These are phyloP conservation scores for Amaranthus palmeri DNA, from an alignment of 148 eudicot species.

Conservation along the genomic window DNA sequence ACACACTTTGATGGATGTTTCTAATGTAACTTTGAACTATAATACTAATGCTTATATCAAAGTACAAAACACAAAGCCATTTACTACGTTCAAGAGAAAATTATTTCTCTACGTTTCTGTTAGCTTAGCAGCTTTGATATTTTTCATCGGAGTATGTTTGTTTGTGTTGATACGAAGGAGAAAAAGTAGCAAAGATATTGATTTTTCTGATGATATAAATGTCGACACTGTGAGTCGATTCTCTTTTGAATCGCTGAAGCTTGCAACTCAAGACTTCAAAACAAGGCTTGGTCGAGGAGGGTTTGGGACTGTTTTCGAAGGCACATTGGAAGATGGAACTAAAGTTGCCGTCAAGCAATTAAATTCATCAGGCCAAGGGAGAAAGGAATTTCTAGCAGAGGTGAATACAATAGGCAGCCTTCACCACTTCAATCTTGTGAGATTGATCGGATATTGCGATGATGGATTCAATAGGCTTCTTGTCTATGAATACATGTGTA, in stretches of 20 bases:
- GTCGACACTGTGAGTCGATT: slow-evolving; percentile 6
- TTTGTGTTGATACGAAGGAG: neutral
- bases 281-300: slow-evolving; percentile 27
- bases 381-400: slow-evolving; percentile 34
- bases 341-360: slow-evolving; percentile 26
- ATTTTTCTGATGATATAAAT: neutral
- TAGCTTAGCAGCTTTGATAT: neutral
- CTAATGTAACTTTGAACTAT: neutral
- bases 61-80: neutral
- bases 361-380: slow-evolving; percentile 17
- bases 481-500: slow-evolving; percentile 38
- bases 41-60: neutral
- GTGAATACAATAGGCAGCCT: slow-evolving; percentile 36
- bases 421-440: slow-evolving; percentile 35
- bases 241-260: slow-evolving; percentile 11
- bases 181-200: neutral
- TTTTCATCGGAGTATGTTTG: neutral
- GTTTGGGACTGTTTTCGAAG: slow-evolving; percentile 25
- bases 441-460: slow-evolving; percentile 35
- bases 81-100: neutral
- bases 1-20: neutral
- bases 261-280: slow-evolving; percentile 16
- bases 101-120: neutral
- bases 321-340: slow-evolving; percentile 9
- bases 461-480: slow-evolving; percentile 32